Conservation (phyloP, 306 rosid genomes). For the Prinsepia uniflora region DNA sequence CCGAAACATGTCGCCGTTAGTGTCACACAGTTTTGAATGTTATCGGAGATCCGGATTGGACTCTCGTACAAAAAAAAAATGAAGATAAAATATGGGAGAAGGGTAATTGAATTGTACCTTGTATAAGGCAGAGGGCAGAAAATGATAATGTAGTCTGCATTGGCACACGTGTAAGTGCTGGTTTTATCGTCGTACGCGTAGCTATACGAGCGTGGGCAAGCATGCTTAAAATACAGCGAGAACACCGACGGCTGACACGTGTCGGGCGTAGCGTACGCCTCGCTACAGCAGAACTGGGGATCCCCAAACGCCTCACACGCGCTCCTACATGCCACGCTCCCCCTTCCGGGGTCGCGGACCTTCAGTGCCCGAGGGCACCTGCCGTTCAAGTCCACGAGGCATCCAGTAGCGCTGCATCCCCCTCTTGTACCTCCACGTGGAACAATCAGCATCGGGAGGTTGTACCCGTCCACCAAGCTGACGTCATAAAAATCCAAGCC, state of each 20-base stretch:
- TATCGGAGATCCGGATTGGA: too few relatives aligned
- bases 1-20: too few relatives aligned
- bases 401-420: constrained; percentile 83
- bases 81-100: not conserved
- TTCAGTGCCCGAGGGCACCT: constrained; percentile 55
- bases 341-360: constrained; percentile 37
- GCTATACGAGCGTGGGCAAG: constrained; percentile 97
- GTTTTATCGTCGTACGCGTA: constrained; percentile 96
- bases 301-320: constrained; percentile 95
- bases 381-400: constrained; percentile 74
- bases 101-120: constrained; percentile 38
- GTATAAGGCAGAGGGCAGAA: constrained; percentile 85
- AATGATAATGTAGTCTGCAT: constrained; percentile 67
- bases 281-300: constrained; percentile 80
- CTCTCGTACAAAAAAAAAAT: too few relatives aligned
- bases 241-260: constrained; percentile 63
- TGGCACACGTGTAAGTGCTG: constrained; percentile 82
- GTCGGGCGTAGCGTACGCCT: constrained; percentile 75
- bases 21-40: too few relatives aligned
- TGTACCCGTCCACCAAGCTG: constrained; percentile 89
- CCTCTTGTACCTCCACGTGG: constrained; percentile 69
- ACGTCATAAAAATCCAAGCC: constrained; percentile 93
- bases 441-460: constrained; percentile 76
- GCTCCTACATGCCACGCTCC: constrained; percentile 78
- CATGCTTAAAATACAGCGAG: constrained; percentile 61